A percentile compares a stretch with the other conserved stretches of the same genome.
Evolutionary conservation across 2,329 filamentous ascomycete genomes (phyloP).

Genomic region (Capronia americana): DNA sequence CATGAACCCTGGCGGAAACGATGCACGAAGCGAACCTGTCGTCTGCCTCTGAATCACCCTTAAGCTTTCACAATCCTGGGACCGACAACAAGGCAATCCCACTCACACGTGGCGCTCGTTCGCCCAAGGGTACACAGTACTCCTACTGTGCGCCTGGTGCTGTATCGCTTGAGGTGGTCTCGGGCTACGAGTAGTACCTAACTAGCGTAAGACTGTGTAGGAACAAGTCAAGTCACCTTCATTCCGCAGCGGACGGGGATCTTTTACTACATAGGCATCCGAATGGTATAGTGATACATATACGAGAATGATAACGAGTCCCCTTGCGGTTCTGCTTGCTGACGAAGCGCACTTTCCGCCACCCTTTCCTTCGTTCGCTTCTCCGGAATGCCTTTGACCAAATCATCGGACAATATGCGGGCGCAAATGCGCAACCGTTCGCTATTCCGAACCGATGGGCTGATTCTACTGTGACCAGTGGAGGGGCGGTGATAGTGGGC

Average conservation of each 20-base stretch:
- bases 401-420: no score
- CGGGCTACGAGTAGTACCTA: neutral
- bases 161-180: no score
- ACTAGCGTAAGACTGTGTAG: neutral
- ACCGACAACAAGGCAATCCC: neutral
- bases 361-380: neutral
- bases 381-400: neutral
- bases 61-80: neutral
- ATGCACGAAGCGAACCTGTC: neutral
- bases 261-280: no score
- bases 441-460: neutral
- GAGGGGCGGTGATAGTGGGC: neutral
- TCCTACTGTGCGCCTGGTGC: no score
- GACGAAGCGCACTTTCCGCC: neutral
- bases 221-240: no score
- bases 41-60: neutral
- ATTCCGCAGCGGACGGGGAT: no score
- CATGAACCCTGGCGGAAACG: neutral
- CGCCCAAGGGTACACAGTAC: no score
- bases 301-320: neutral
- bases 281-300: neutral
- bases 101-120: neutral
- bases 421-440: neutral
- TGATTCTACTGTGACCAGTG: neutral
- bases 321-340: neutral